A percentile compares a stretch with the other conserved stretches of the same genome.
Conservation (phyloP, 2,329 filamentous ascomycete species). For the Trichothecium roseum region DNA sequence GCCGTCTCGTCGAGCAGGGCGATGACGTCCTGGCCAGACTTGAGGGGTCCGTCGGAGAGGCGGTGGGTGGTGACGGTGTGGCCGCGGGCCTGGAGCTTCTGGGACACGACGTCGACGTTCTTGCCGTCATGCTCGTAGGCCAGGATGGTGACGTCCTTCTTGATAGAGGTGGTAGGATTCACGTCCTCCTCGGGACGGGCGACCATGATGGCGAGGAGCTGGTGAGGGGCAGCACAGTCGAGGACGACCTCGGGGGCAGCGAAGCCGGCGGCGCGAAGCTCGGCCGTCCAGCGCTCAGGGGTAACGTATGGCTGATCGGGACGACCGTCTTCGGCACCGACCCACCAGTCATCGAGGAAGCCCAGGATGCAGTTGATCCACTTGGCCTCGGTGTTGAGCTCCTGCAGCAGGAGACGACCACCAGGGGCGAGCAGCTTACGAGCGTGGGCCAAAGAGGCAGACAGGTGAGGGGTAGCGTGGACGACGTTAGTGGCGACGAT, state of each 20-base stretch:
- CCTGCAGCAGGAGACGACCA: slow-evolving; percentile 19
- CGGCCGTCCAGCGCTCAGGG: slow-evolving; percentile 13
- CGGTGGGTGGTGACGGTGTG: not conserved
- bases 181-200: too few species aligned
- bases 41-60: not conserved
- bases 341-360: slow-evolving; percentile 22
- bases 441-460: slow-evolving; percentile 17
- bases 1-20: slow-evolving; percentile 1
- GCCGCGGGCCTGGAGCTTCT: not conserved
- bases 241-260: not conserved
- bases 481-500: slow-evolving; percentile 24
- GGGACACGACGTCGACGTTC: not conserved
- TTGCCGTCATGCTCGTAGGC: not conserved
- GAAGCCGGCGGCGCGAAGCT: slow-evolving; percentile 17
- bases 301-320: slow-evolving; percentile 14
- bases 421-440: slow-evolving; percentile 19
- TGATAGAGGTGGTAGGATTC: too few species aligned
- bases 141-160: not conserved
- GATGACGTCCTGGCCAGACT: slow-evolving; percentile 1
- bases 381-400: slow-evolving; percentile 13
- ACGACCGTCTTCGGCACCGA: slow-evolving; percentile 16
- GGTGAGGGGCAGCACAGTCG: not conserved
- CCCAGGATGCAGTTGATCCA: slow-evolving; percentile 20
- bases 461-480: slow-evolving; percentile 21
- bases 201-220: slow-evolving; percentile 1